These are phyloP conservation scores for Blastobotrys raffinosifermentans DNA, from an alignment of 1,139 yeast genomes.

Conservation along the genomic window DNA sequence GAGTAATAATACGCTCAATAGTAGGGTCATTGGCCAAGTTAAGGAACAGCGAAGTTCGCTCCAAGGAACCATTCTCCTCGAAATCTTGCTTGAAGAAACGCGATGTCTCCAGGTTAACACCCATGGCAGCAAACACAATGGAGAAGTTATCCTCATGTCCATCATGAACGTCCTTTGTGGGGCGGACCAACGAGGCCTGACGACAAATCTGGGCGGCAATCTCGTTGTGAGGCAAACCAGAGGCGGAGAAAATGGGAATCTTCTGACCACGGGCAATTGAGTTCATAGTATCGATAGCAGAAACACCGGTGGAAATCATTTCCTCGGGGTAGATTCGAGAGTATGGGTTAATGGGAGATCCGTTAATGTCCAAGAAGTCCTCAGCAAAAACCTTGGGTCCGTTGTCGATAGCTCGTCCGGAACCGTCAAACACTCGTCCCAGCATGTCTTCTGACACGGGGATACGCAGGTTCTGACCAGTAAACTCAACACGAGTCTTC, in stretches of 20 bases:
- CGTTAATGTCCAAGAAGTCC: slow-evolving; percentile 95
- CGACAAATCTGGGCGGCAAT: slow-evolving; percentile 99
- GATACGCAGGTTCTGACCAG: slow-evolving; percentile 87
- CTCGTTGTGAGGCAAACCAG: slow-evolving; percentile 98
- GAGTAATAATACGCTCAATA: slow-evolving; percentile 97
- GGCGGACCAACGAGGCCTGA: slow-evolving; percentile 98
- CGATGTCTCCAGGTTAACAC: slow-evolving; percentile 87
- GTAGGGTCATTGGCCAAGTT: slow-evolving; percentile 99
- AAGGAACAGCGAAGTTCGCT: slow-evolving; percentile 92
- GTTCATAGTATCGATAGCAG: slow-evolving; percentile 98
- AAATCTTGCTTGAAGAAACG: slow-evolving; percentile 97
- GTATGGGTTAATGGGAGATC: slow-evolving; percentile 96
- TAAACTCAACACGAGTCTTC: slow-evolving; percentile 93
- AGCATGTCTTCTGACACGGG: slow-evolving; percentile 96
- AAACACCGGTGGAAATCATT: slow-evolving; percentile 98
- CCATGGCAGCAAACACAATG: slow-evolving; percentile 98
- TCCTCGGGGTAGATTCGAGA: slow-evolving; percentile 99
- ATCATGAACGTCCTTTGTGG: slow-evolving; percentile 98
- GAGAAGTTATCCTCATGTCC: slow-evolving; percentile 99
- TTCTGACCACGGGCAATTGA: slow-evolving; percentile 99
- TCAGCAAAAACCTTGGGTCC: slow-evolving; percentile 99
- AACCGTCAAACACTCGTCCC: slow-evolving; percentile 98
- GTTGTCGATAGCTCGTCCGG: slow-evolving; percentile 96
- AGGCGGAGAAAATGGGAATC: slow-evolving; percentile 96
- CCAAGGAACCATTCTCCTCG: slow-evolving; percentile 97